Conservation (phyloP, 2,329 filamentous ascomycete genomes). For the Colletotrichum costaricense region DNA sequence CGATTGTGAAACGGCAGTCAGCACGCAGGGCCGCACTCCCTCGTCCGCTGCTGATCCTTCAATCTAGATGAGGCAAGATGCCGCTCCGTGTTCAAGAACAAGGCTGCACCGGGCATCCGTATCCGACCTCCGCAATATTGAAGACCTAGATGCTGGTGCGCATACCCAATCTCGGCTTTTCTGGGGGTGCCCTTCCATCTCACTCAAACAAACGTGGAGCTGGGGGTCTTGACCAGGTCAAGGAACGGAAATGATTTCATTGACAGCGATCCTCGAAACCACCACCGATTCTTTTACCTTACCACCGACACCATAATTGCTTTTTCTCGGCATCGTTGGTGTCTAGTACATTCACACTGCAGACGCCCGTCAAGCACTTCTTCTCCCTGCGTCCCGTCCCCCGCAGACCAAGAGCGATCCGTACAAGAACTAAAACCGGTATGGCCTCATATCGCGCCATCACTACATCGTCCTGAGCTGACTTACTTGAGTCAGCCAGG, state of each 20-base stretch:
- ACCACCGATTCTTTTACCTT: neutral
- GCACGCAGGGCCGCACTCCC: constrained; percentile 1
- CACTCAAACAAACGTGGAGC: neutral
- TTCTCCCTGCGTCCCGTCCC: constrained; percentile 30
- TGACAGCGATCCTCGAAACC: constrained; percentile 10
- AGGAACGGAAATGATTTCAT: constrained; percentile 22
- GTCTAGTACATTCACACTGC: constrained; percentile 4
- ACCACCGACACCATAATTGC: neutral
- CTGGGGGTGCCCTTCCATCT: neutral
- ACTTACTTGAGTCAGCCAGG: constrained; percentile 3
- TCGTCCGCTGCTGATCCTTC: constrained; percentile 28
- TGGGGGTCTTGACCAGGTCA: neutral
- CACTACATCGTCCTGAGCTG: constrained; percentile 5
- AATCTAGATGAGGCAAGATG: constrained; percentile 34
- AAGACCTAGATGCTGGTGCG: neutral
- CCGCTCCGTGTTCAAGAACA: constrained; percentile 27
- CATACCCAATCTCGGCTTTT: neutral
- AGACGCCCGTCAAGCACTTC: constrained; percentile 13
- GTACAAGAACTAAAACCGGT: neutral
- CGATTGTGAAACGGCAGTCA: constrained; percentile 23
- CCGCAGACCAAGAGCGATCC: constrained; percentile 4
- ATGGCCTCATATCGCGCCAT: constrained; percentile 25
- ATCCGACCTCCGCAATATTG: neutral
- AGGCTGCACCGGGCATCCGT: neutral
- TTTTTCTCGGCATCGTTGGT: neutral